Evolutionary conservation across 2,329 filamentous ascomycete species (phyloP), one percentile per base, ranked within the genome.

Genomic region (Xylaria arbuscula): DNA sequence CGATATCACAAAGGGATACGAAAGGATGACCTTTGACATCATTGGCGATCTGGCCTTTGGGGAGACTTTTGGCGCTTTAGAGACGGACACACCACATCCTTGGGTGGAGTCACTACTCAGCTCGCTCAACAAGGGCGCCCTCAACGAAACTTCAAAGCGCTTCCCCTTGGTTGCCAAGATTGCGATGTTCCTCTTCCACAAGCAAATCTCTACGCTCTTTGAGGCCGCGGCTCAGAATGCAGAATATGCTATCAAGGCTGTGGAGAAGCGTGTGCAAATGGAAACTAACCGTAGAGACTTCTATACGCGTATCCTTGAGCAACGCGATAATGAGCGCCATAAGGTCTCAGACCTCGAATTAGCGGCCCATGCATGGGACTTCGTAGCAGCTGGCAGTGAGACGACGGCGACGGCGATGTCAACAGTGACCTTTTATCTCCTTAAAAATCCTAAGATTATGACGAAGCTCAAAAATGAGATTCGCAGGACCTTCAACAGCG

Each of bases 11-110:
- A 64, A 56, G 28, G 51, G 51, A 1, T 60, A 36, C 28, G 55
- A 65, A 34, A 58, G 45, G 17, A 42, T 64, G 45, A 47, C 62
- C 13, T 58, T 64, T 6, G 62, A 64, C 22, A 59, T 64, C 45
- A 65, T 65, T 28, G 62, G 62, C 2, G 54, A 58, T 24, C 22
- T 65, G 24, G 62, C 62, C 1, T 65, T 65, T 32, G 62, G 62
- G 1, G 55, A 59, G 28, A 32, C 17, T 1, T 65, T 65, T 15
- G 36, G 38, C 8, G 60, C 60, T 1, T n/a, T 62, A 1, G 51
- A 62, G 7, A n/a, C 19, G 8, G 32, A 36, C 4, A 36, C 17
- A n/a, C 32, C 34, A 3, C 53, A 38, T 22, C 32, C 53, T 2
- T 55, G 53, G 53, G 22, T 55, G 3, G n/a, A 17, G 17, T 19